Base-by-base conservation (phyloP, 495 filamentous ascomycete species). In the Penicillium goetzii region DNA sequence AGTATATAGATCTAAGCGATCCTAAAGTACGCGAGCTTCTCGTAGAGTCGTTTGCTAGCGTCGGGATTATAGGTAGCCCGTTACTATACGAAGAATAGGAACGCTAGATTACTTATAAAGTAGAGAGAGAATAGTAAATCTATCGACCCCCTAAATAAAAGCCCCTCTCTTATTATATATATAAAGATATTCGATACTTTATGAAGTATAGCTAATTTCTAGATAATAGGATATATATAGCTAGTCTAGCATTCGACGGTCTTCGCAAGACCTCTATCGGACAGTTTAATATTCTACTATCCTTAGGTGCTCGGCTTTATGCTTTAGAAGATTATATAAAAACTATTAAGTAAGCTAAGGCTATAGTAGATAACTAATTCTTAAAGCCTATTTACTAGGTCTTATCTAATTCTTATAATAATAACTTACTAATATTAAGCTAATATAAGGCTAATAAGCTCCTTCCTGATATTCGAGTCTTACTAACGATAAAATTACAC, bases 1-100 rank as follows among this genome's bases (percentile, higher is more conserved):
- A 62, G 55, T 36, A 59, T 23, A 36, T 54, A 17, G 55, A 57
- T 41, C 15, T 5, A 17, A 36, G 33, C 21, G 28, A 55, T 25
- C 21, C 17, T 8, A 4, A 45, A 17, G 36, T 56, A 11, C 33
- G 30, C 11, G 54, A 59, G 19, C 54, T 68, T 7, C 41, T 64
- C 38, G 33, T 36, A n/a, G 25, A 33, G 38, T 34, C 15, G 14
- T 56, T 38, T 21, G 30, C 19, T 23, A 53, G 19, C 15, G n/a
- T 15, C 32, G 25, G 43, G 1, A 25, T 26, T n/a, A 19, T 10
- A 33, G 50, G 64, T 2, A 65, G 69, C 3, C 74, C 77, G 2
- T 70, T 72, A 0, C 70, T 89, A 2, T 78, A 88, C 26, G 87
- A 92, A 69, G 88, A 90, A 62, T 87, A 89, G 55, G 89, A 91